Evolutionary conservation across 257 asterid genomes (phyloP).

Genomic region (Solanum pennellii): DNA sequence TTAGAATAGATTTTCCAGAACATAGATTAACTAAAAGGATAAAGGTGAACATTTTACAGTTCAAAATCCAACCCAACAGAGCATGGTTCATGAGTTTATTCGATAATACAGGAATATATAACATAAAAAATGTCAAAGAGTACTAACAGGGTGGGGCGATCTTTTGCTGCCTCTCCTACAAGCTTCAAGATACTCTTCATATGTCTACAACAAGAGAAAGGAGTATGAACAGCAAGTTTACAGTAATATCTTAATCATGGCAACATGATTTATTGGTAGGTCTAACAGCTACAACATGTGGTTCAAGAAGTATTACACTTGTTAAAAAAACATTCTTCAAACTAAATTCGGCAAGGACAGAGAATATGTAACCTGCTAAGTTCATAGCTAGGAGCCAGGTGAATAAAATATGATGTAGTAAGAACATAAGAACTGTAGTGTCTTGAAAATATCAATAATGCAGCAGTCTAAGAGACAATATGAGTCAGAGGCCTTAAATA

Average conservation of each 20-base stretch:
- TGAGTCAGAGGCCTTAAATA: not conserved
- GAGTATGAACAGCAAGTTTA: not conserved
- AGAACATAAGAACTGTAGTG: not conserved
- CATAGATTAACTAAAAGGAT: not conserved
- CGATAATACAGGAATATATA: not conserved
- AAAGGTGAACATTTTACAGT: not conserved
- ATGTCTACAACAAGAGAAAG: constrained; percentile 49
- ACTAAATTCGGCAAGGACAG: not conserved
- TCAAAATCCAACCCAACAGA: not conserved
- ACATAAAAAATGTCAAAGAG: not conserved
- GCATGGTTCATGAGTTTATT: not conserved
- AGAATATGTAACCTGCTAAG: not conserved
- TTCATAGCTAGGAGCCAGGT: not conserved
- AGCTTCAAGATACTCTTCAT: constrained; percentile 93
- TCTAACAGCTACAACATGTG: not conserved
- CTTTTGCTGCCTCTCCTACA: constrained; percentile 45
- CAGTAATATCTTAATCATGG: not conserved
- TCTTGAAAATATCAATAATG: not conserved
- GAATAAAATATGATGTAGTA: not conserved
- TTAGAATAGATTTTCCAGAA: not conserved
- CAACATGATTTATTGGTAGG: not conserved
- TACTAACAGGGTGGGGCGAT: constrained; percentile 49
- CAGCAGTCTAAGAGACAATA: not conserved
- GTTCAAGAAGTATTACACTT: not conserved
- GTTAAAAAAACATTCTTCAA: not conserved